Conservation (phyloP, 2,329 filamentous ascomycete species). For the Calycina herbarum region DNA sequence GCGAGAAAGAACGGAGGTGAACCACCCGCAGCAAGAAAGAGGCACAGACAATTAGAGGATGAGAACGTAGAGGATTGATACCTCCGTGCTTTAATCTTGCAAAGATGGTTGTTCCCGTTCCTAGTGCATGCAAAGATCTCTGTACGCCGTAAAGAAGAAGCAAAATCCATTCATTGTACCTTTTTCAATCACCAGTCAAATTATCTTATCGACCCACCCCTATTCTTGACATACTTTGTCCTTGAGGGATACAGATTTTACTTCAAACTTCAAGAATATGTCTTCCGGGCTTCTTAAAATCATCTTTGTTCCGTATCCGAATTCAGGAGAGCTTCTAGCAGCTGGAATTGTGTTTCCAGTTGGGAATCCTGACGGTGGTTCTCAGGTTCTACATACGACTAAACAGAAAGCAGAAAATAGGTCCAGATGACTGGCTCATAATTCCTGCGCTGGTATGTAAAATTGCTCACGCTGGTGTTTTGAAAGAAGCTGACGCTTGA, state of each 20-base stretch:
- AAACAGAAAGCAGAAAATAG: constrained; percentile 9
- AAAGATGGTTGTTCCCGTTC: not conserved
- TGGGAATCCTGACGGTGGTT: constrained; percentile 6
- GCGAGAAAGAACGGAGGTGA: not conserved
- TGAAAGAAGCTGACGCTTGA: not conserved
- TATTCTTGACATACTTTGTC: too few relatives aligned
- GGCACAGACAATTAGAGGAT: not conserved
- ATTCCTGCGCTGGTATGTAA: constrained; percentile 13
- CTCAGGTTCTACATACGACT: constrained; percentile 14
- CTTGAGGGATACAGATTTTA: too few relatives aligned
- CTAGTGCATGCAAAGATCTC: not conserved
- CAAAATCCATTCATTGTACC: not conserved
- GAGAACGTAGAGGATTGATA: not conserved
- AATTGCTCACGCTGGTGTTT: not conserved
- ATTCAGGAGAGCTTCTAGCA: constrained; percentile 11
- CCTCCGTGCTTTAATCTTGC: not conserved
- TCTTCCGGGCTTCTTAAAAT: not conserved
- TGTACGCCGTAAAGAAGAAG: not conserved
- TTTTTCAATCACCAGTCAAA: not conserved
- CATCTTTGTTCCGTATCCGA: constrained; percentile 15
- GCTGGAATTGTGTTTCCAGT: constrained; percentile 13
- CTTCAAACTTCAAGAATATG: not conserved
- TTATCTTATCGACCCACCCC: not conserved
- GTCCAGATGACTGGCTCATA: constrained; percentile 11
- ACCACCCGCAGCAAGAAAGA: not conserved